Evolutionary conservation across 2,329 filamentous ascomycete genomes (phyloP).

Genomic region (Chaetomiaceae sp.): DNA sequence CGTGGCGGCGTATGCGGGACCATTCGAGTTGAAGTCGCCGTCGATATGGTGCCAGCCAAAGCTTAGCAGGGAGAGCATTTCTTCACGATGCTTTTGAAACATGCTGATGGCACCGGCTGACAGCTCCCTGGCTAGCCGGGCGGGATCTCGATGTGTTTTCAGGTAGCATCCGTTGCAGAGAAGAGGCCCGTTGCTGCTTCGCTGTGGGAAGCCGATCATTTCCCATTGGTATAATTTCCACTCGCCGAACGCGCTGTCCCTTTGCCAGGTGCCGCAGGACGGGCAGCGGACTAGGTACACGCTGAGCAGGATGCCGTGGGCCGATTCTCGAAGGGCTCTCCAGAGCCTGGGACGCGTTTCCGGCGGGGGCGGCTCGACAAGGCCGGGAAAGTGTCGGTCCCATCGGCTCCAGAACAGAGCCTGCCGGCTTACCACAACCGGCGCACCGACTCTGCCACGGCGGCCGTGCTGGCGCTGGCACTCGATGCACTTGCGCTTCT

Average conservation of each 20-base stretch:
- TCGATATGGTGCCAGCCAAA: conserved; percentile 5
- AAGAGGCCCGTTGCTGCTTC: background rate
- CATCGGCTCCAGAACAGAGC: background rate
- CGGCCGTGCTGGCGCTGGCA: conserved; percentile 9
- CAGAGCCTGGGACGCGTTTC: background rate
- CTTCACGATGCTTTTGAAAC: background rate
- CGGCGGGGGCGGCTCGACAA: background rate
- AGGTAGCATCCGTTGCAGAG: conserved; percentile 14
- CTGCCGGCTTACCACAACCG: conserved; percentile 4
- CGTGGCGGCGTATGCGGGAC: background rate
- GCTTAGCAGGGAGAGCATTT: background rate
- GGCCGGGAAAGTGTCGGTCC: conserved; percentile 6
- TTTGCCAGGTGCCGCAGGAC: conserved; percentile 12
- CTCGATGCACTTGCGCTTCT: conserved; percentile 18
- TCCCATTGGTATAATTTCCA: background rate
- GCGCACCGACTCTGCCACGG: background rate
- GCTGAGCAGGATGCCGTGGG: background rate
- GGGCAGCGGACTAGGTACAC: conserved; percentile 6
- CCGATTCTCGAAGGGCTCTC: background rate
- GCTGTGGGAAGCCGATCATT: background rate
- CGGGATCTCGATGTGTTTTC: background rate
- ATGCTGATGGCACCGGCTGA: background rate
- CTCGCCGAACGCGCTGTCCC: conserved; percentile 4
- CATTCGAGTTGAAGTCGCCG: background rate
- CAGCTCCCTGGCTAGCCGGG: background rate